phyloP scores from a whole-genome alignment of 306 rosid genomes.

The Casuarina glauca region DNA sequence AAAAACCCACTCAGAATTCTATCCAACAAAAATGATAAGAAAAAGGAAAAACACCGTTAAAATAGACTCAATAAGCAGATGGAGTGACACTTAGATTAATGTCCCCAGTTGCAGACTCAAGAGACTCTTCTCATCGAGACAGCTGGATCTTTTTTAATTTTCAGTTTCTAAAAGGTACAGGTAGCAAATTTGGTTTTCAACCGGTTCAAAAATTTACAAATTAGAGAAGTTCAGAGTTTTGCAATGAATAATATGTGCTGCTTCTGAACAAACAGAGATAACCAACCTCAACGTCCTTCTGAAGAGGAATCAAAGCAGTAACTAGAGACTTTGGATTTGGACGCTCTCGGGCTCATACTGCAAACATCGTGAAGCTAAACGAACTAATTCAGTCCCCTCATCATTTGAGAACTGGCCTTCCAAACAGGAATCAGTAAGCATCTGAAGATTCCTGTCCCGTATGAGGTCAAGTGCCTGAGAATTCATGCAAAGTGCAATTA shows the following conservation, averaged over 20 bases:
- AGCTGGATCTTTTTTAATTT: background rate
- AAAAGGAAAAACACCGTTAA: background rate
- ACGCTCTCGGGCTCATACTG: slow-evolving; percentile 96
- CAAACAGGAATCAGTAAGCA: slow-evolving; percentile 90
- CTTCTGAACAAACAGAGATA: slow-evolving; percentile 10
- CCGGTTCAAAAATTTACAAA: slow-evolving; percentile 15
- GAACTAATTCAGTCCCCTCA: slow-evolving; percentile 90
- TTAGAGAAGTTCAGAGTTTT: slow-evolving; percentile 4
- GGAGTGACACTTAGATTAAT: background rate
- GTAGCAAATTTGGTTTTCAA: background rate
- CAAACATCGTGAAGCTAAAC: slow-evolving; percentile 87
- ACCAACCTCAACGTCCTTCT: slow-evolving; percentile 85
- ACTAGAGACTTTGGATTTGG: slow-evolving; percentile 87
- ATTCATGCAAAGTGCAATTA: slow-evolving; percentile 25
- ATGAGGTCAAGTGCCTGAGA: slow-evolving; percentile 92
- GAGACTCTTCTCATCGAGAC: background rate
- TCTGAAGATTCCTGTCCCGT: slow-evolving; percentile 82
- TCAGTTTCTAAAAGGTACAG: background rate
- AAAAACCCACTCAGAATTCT: no score
- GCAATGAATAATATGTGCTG: slow-evolving; percentile 17
- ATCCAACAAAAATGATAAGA: no score
- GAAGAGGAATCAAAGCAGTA: slow-evolving; percentile 82
- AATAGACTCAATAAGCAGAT: background rate
- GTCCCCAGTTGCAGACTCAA: background rate
- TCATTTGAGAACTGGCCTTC: slow-evolving; percentile 90